phyloP scores from a whole-genome alignment of 805 yeast species.

The Schizosaccharomyces cryophilus region DNA sequence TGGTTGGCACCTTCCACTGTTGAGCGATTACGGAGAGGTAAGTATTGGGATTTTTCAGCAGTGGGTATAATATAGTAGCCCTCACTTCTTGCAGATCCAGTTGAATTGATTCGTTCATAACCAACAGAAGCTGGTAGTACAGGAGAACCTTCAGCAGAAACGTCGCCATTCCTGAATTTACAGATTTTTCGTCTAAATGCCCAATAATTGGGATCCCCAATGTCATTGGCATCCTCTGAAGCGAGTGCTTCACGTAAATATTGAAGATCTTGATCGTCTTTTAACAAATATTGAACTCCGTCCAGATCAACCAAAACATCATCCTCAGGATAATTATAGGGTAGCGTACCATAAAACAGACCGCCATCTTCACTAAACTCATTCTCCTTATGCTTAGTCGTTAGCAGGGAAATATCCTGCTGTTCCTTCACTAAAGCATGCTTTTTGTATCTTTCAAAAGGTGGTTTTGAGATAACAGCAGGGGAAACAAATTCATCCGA shows the following conservation, averaged over 20 bases:
- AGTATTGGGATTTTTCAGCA: slow-evolving; percentile 41
- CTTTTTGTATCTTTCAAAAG: neutral
- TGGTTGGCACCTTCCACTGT: slow-evolving; percentile 26
- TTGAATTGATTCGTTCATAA: slow-evolving; percentile 18
- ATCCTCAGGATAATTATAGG: slow-evolving; percentile 15
- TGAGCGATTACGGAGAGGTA: slow-evolving; percentile 54
- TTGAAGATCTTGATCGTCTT: slow-evolving; percentile 51
- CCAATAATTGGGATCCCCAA: slow-evolving; percentile 27
- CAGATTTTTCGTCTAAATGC: slow-evolving; percentile 32
- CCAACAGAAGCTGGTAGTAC: slow-evolving; percentile 10
- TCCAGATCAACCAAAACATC: slow-evolving; percentile 19
- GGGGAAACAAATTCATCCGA: neutral
- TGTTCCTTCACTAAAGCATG: neutral
- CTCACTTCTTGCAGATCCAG: slow-evolving; percentile 45
- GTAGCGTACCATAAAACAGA: neutral
- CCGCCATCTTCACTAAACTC: neutral
- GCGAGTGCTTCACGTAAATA: slow-evolving; percentile 25
- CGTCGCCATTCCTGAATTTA: slow-evolving; percentile 13
- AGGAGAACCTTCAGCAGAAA: neutral
- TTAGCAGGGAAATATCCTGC: neutral
- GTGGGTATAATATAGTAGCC: slow-evolving; percentile 58
- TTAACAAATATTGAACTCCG: slow-evolving; percentile 28
- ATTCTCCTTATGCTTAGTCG: neutral
- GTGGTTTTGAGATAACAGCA: neutral
- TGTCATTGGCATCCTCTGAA: slow-evolving; percentile 12